phyloP scores from a whole-genome alignment of 2,329 filamentous ascomycete species.

The Chalaropsis ovoidea region DNA sequence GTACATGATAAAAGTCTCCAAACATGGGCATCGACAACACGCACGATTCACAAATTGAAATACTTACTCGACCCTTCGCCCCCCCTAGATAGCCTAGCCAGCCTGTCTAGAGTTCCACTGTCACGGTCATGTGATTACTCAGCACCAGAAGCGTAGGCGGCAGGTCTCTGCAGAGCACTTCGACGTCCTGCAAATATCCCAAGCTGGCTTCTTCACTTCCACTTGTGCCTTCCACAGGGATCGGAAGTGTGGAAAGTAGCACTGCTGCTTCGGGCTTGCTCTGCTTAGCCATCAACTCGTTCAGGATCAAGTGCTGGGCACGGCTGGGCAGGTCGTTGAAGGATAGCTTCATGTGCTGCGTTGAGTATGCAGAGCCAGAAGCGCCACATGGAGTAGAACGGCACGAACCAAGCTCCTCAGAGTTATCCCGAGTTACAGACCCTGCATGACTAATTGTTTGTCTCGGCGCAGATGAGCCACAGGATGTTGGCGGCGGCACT shows the following conservation, averaged over 20 bases:
- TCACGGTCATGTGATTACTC: slow-evolving; percentile 85
- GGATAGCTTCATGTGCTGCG: slow-evolving; percentile 57
- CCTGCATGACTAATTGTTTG: too few relatives aligned
- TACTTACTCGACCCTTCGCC: slow-evolving; percentile 18
- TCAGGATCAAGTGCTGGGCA: slow-evolving; percentile 76
- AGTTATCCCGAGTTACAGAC: neutral
- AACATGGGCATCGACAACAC: slow-evolving; percentile 17
- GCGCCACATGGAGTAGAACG: neutral
- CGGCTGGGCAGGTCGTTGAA: slow-evolving; percentile 81
- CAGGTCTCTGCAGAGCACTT: slow-evolving; percentile 65
- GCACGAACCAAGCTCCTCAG: neutral
- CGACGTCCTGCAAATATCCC: slow-evolving; percentile 65
- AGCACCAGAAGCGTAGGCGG: slow-evolving; percentile 70
- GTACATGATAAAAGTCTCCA: too few relatives aligned
- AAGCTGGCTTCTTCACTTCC: slow-evolving; percentile 59
- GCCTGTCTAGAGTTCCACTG: slow-evolving; percentile 51
- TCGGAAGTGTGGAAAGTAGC: slow-evolving; percentile 72
- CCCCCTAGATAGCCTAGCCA: slow-evolving; percentile 15
- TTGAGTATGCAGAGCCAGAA: slow-evolving; percentile 40
- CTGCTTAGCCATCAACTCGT: slow-evolving; percentile 65
- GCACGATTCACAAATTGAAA: slow-evolving; percentile 26
- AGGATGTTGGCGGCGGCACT: neutral
- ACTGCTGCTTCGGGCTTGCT: slow-evolving; percentile 60
- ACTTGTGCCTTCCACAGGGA: slow-evolving; percentile 66
- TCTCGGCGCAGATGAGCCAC: neutral